Percentiles rank a stretch among this genome's conserved stretches.
Conservation (phyloP, 331 rosid species). For the Acacia concinna region DNA sequence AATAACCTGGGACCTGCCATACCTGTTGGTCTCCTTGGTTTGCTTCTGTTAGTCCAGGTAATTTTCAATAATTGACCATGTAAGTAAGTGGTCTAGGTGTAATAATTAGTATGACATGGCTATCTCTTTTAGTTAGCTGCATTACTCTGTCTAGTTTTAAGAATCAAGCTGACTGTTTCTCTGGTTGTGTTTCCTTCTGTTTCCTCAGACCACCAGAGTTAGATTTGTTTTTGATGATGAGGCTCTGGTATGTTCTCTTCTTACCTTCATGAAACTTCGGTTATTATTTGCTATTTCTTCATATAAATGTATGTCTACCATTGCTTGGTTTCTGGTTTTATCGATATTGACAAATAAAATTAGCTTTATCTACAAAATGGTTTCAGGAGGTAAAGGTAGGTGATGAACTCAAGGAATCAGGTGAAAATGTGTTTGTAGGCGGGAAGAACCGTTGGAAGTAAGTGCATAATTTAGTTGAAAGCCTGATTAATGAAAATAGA, state of each 20-base stretch:
- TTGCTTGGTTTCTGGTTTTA: slow-evolving; percentile 10
- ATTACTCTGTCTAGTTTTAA: slow-evolving; percentile 13
- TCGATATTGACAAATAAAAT: slow-evolving; percentile 12
- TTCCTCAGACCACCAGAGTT: slow-evolving; percentile 80
- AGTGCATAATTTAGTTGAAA: slow-evolving; percentile 26
- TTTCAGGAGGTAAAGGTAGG: slow-evolving; percentile 88
- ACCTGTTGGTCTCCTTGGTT: slow-evolving; percentile 85
- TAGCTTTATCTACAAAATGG: slow-evolving; percentile 16
- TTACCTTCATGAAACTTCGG: slow-evolving; percentile 28
- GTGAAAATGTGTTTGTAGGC: slow-evolving; percentile 92
- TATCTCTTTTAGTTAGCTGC: not conserved
- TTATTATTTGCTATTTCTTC: slow-evolving; percentile 17
- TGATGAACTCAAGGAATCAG: slow-evolving; percentile 80
- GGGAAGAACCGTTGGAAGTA: slow-evolving; percentile 98
- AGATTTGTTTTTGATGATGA: slow-evolving; percentile 83
- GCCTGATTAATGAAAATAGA: not conserved
- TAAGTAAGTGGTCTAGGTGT: not conserved
- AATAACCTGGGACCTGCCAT: slow-evolving; percentile 76
- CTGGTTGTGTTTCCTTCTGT: slow-evolving; percentile 23
- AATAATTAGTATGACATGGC: not conserved
- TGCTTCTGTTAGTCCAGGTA: slow-evolving; percentile 92
- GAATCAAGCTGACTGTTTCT: slow-evolving; percentile 22
- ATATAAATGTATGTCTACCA: not conserved
- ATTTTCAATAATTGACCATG: not conserved
- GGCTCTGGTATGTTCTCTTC: slow-evolving; percentile 74